A percentile compares a stretch with the other conserved stretches of the same genome.
Conservation (phyloP, 352 stramenopile species). For the Pilasporangium apinafurcum region DNA sequence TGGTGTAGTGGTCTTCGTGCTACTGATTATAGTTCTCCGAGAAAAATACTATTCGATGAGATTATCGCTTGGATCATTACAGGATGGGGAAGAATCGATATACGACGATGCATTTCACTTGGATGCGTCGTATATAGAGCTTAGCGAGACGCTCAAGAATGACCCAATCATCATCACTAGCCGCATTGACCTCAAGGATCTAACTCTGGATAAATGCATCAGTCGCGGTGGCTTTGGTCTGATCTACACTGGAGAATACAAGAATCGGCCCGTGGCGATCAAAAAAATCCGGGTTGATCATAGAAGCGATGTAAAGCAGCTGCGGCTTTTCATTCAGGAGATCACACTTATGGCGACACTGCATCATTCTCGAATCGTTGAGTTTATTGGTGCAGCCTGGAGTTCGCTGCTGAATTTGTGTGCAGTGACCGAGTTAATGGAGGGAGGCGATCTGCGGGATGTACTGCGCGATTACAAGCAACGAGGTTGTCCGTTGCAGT, state of each 20-base stretch:
- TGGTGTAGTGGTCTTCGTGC: no score
- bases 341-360: constrained; percentile 24
- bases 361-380: constrained; percentile 25
- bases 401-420: constrained; percentile 32
- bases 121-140: no score
- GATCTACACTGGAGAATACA: constrained; percentile 29
- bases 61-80: no score
- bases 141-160: constrained; percentile 22
- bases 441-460: constrained; percentile 23
- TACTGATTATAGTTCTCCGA: no score
- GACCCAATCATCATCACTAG: constrained; percentile 26
- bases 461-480: no score
- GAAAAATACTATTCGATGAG: no score
- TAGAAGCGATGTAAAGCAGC: constrained; percentile 20
- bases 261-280: constrained; percentile 23
- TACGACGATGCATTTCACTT: no score
- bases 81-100: no score
- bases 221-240: constrained; percentile 37
- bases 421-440: constrained; percentile 39
- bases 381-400: constrained; percentile 34
- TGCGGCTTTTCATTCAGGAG: constrained; percentile 23
- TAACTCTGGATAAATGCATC: constrained; percentile 27
- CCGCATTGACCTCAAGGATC: constrained; percentile 27
- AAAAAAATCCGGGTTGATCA: constrained; percentile 35
- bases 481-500: no score